Base-by-base conservation (phyloP, 352 stramenopile genomes). In the Pythium volutum region DNA sequence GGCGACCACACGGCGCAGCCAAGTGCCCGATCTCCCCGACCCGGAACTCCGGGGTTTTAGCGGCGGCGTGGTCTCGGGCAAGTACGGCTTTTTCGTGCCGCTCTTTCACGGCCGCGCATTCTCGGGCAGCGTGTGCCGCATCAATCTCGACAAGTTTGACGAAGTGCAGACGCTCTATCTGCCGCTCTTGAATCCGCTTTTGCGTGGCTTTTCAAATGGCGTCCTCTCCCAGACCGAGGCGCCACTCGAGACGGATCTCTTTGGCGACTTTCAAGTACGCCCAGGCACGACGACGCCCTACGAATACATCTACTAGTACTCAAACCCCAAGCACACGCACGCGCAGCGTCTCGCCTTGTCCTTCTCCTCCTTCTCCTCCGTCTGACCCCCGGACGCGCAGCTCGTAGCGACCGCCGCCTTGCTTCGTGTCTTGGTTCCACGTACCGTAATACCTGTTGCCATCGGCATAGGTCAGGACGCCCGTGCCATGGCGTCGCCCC, bases 401-500 rank as follows among this genome's bases (percentile, higher is more conserved):
- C 26, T 79, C 50, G 42, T 89, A 93, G 59, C 73, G 85, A 4
- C 91, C 91, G 1, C 88, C 78, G 23, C 87, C 89, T 61, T 96
- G 81, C 26, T 92, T 88, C 54, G 94, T 81, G 62, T 97, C 91
- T 25, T 85, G 74, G 54, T 84, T 79, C 91, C 91, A 98, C 22
- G 87, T 71, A 7, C 93, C 93, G 27, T 88, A 76, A 63, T 88
- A 97, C 9, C 71, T 69, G 55, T 95, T 95, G 22, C 89, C 88
- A 50, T 93, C 87, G 0, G 64, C 55, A 45, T 95, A 97, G 10
- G 67, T 88, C 75, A 96, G 88, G 29, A 91, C 65, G 0, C 89
- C 91, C 1, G 73, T 29, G 20, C 91, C 92, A 34, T 96, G 81
- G 6, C 84, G 75, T 10, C 75, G 69, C 4, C 91, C 91, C 34